Conservation (phyloP, 805 yeast species). For the Saccharomycopsis schoenii region DNA sequence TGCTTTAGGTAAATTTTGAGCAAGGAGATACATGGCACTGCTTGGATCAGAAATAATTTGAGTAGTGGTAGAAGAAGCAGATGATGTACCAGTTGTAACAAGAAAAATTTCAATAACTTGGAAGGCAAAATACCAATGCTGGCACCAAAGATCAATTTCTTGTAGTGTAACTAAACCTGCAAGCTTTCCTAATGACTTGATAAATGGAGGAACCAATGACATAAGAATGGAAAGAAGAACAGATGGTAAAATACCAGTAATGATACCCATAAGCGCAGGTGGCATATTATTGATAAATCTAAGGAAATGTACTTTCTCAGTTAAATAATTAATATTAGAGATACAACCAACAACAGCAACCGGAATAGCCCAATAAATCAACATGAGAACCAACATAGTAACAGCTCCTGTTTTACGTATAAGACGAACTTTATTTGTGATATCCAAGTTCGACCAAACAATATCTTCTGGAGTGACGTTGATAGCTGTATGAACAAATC, state of each 20-base stretch:
- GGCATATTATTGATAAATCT: constrained; percentile 73
- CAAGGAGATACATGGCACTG: constrained; percentile 63
- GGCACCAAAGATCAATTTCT: constrained; percentile 71
- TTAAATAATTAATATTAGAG: constrained; percentile 74
- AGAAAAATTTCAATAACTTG: constrained; percentile 84
- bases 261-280: constrained; percentile 56
- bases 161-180: constrained; percentile 67
- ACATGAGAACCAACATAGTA: constrained; percentile 52
- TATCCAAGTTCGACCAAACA: constrained; percentile 68
- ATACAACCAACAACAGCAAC: constrained; percentile 96
- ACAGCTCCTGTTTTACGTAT: constrained; percentile 49
- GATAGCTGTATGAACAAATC: constrained; percentile 36
- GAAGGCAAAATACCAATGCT: constrained; percentile 82
- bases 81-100: constrained; percentile 73
- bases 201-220: constrained; percentile 78
- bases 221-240: constrained; percentile 71
- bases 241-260: constrained; percentile 83
- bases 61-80: constrained; percentile 69
- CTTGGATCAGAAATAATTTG: constrained; percentile 56
- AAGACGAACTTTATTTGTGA: constrained; percentile 47
- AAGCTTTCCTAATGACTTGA: constrained; percentile 64
- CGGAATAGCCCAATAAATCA: constrained; percentile 92
- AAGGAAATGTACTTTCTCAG: constrained; percentile 62
- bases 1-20: constrained; percentile 75
- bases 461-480: constrained; percentile 76